Base-by-base conservation (phyloP, 371 early-diverging fungal genomes). In the Parasitella parasitica region DNA sequence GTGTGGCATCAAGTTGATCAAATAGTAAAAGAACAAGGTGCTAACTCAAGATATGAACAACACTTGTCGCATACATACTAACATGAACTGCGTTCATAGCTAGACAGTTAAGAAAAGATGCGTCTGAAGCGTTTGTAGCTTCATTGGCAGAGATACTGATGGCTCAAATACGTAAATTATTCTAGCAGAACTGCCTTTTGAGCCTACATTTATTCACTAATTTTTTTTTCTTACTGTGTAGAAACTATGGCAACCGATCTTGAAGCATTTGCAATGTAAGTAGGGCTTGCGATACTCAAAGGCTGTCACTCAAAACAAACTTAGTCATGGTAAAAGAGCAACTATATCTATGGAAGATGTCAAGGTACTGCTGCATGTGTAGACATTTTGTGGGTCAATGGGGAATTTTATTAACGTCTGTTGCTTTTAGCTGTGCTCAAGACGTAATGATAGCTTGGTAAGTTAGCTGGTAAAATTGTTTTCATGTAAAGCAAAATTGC, bases 311-410 rank as follows among this genome's bases (percentile, higher is more conserved):
- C 1, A 32, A 53, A 18, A 20, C 6, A 27, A 27, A 13, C 12
- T 37, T 39, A 67, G 69, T 7, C 69, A 69, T 22, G 52, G 49
- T 24, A 69, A 41, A 57, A 54, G 69, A 35, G 18, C 64, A 34
- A 61, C 57, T 30, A 61, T 69, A 20, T 64, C 64, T 1, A 64
- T 64, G 65, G 69, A 69, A 49, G 69, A 69, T 54, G 69, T 64
- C 27, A 69, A 69, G 58, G 69, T 69, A 69, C 39, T 22, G 11
- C 32, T 8, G 6, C 11, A 32, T 32, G 32, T 3, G 32, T 11
- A 32, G 32, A 28, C 7, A 18, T n/a, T n/a, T n/a, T n/a, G n/a
- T n/a, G n/a, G n/a, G n/a, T n/a, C n/a, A n/a, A n/a, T n/a, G n/a
- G n/a, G n/a, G n/a, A n/a, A n/a, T n/a, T n/a, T n/a, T 18, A 58